Evolutionary conservation across 306 rosid genomes (phyloP), one percentile per base, ranked within the genome.

Genomic region (Arachis stenosperma): DNA sequence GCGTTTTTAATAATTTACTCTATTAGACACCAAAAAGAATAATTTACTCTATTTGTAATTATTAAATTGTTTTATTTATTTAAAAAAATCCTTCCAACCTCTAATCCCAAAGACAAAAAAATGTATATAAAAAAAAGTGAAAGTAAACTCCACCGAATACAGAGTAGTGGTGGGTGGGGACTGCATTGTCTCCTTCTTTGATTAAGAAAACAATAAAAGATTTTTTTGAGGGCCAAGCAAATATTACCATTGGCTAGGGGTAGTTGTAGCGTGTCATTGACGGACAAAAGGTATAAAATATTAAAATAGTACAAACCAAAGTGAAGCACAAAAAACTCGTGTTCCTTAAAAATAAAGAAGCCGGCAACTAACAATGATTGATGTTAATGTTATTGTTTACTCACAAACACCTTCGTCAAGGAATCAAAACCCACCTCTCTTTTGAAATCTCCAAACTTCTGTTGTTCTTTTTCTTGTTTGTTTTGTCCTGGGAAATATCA

Each of bases 241-340:
- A 29, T n/a, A 33, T 60, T 60, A 33, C 65, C 5, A 12, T 33
- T 36, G 65, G 22, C 44, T 14, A 17, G 0, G 36, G 22, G 60
- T 2, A 33, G 36, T 15, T 56, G 39, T 27, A 27, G 29, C 61
- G 37, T 56, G 64, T 59, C 64, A 59, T 7, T 30, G 42, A 59
- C 3, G n/a, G 67, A 58, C 57, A 44, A 15, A 33, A 33, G 37
- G 37, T 33, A 33, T 33, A 33, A 33, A 33, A 33, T 33, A 33
- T 7, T 13, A 48, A 36, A 50, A 17, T 7, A 8, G 0, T 10
- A 12, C 58, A n/a, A 46, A 3, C 29, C 42, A 7, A 73, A 43
- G 27, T 22, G 6, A 41, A 51, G 56, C 83, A 80, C 50, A 69
- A 54, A 13, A 74, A 74, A 69, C 80, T 68, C 83, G 62, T 73